phyloP scores from a whole-genome alignment of 2,329 filamentous ascomycete genomes.

The Fusarium keratoplasticum region DNA sequence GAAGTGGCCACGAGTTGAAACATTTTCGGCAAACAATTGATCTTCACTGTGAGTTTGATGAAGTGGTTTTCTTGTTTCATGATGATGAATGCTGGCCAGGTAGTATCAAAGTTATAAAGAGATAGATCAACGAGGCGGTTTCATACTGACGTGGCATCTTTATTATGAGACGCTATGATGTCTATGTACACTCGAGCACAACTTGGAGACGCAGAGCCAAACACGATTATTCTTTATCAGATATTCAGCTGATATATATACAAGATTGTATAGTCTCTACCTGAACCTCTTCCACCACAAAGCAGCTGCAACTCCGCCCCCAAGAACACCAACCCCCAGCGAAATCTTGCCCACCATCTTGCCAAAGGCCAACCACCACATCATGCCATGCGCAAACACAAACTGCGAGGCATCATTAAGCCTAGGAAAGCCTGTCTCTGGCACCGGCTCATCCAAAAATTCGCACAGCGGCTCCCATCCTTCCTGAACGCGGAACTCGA shows the following conservation, averaged over 20 bases:
- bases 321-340: conserved; percentile 4
- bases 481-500: conserved; percentile 20
- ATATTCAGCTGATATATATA: not conserved
- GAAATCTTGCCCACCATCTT: conserved; percentile 30
- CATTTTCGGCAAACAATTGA: not conserved
- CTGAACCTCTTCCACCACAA: conserved; percentile 19
- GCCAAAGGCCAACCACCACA: conserved; percentile 34
- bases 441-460: conserved; percentile 10
- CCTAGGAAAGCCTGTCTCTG: conserved; percentile 16
- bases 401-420: conserved; percentile 27
- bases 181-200: not conserved
- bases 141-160: not conserved
- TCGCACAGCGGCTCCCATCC: conserved; percentile 31
- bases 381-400: conserved; percentile 22
- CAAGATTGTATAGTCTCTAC: not conserved
- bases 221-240: too few species aligned
- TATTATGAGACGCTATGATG: not conserved
- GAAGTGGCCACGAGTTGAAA: not conserved
- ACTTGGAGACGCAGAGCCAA: not conserved
- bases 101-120: not conserved
- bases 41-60: too few species aligned
- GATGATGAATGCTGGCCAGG: too few species aligned
- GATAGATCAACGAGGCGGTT: not conserved
- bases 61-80: too few species aligned
- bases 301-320: conserved; percentile 20